A percentile compares a stretch with the other conserved stretches of the same genome.
These are phyloP conservation scores for Rubroshorea leprosula DNA, from an alignment of 345 rosid species.

Conservation along the genomic window DNA sequence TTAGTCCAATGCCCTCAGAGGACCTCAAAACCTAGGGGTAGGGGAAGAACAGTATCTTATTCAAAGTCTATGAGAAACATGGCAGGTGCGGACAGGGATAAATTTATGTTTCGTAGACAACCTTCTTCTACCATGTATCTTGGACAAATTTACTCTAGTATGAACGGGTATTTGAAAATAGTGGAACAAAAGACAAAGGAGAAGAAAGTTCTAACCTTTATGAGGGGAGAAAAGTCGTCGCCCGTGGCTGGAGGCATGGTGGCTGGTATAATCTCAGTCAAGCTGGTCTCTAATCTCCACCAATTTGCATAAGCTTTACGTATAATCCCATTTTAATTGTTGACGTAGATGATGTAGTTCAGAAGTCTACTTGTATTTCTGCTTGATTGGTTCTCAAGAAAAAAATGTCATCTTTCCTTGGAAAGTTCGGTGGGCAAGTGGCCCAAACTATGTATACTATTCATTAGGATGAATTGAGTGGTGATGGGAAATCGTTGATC, in stretches of 20 bases:
- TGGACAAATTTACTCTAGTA: not conserved
- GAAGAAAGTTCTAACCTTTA: not conserved
- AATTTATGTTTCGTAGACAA: not conserved
- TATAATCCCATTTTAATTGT: too few species aligned
- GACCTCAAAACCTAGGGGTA: not conserved
- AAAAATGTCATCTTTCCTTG: too few species aligned
- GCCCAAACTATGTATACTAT: too few species aligned
- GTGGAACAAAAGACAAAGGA: not conserved
- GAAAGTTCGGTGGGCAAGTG: too few species aligned
- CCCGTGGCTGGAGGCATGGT: not conserved
- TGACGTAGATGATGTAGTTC: too few species aligned
- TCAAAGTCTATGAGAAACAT: constrained; percentile 8
- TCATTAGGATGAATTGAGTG: too few species aligned
- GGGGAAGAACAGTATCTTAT: not conserved
- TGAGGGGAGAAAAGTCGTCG: not conserved
- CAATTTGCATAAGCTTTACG: too few species aligned
- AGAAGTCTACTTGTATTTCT: too few species aligned
- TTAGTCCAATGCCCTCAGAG: not conserved
- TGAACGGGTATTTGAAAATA: not conserved
- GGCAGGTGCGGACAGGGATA: constrained; percentile 9
- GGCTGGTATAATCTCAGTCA: too few species aligned
- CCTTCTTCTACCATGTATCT: not conserved
- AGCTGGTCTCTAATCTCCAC: too few species aligned
- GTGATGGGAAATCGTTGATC: not conserved
- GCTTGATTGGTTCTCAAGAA: too few species aligned